These are phyloP conservation scores for Botryotinia globosa DNA, from an alignment of 2,329 filamentous ascomycete genomes.

Conservation along the genomic window DNA sequence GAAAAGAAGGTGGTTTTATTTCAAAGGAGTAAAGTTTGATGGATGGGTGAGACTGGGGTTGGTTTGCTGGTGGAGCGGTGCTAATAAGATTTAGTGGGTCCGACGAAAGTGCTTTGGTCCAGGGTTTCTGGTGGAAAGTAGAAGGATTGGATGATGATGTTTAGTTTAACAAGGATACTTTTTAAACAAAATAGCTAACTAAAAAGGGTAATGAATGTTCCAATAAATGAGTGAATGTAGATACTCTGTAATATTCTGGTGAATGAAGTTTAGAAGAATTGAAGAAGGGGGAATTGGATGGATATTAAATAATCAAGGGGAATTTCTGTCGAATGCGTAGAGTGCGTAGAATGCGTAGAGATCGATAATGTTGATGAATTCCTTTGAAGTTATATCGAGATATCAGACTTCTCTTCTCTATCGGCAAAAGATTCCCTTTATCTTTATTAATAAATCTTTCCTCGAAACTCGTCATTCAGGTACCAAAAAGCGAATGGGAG, in stretches of 20 bases:
- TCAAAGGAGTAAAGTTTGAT: not conserved
- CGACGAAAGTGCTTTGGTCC: conserved; percentile 10
- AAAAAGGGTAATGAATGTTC: not conserved
- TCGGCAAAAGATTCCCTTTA: not conserved
- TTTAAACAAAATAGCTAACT: not conserved
- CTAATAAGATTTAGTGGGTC: conserved; percentile 13
- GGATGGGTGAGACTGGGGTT: conserved; percentile 13
- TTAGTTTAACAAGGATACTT: conserved; percentile 2
- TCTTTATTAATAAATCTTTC: not conserved
- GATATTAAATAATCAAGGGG: conserved; percentile 6
- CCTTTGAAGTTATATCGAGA: conserved; percentile 5
- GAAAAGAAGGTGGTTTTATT: conserved; percentile 21
- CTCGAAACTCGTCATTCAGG: not conserved
- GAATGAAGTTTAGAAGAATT: not conserved
- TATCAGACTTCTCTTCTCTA: not conserved
- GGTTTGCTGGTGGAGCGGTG: conserved; percentile 1
- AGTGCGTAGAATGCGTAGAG: too few species aligned
- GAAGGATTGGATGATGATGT: conserved; percentile 5
- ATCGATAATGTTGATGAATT: not conserved
- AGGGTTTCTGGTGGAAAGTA: conserved; percentile 13
- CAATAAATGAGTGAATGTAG: not conserved
- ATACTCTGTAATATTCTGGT: conserved; percentile 4
- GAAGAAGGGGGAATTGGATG: not conserved
- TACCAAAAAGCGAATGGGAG: not conserved
- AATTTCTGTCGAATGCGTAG: not conserved